A percentile compares a stretch with the other conserved stretches of the same genome.
phyloP scores from a whole-genome alignment of 805 yeast genomes.

The Gaillardinia entomophila region DNA sequence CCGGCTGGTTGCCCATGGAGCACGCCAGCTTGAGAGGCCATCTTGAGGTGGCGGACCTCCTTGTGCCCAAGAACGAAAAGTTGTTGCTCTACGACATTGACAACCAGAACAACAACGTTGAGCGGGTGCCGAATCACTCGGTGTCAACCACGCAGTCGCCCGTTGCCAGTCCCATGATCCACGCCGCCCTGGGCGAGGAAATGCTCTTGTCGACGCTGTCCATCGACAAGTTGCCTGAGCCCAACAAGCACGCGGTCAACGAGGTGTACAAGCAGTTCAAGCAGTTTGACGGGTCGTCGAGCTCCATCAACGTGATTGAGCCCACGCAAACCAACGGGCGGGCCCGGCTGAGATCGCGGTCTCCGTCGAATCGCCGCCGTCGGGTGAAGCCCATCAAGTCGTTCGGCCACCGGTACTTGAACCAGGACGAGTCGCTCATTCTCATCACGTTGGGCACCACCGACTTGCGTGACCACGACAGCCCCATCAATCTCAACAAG shows the following conservation, averaged over 20 bases:
- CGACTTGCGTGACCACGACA: constrained; percentile 54
- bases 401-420: constrained; percentile 76
- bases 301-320: constrained; percentile 10
- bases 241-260: constrained; percentile 22
- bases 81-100: constrained; percentile 31
- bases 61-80: constrained; percentile 43
- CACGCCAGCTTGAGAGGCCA: constrained; percentile 92
- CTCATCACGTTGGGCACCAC: constrained; percentile 83
- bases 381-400: constrained; percentile 60
- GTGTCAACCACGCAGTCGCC: not conserved
- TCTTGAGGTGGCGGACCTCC: constrained; percentile 56
- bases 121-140: constrained; percentile 10
- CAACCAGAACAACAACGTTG: constrained; percentile 28
- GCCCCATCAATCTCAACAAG: constrained; percentile 62
- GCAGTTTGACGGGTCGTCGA: constrained; percentile 15
- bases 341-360: constrained; percentile 11
- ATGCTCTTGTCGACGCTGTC: constrained; percentile 20
- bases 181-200: constrained; percentile 6
- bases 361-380: constrained; percentile 16
- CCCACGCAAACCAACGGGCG: not conserved
- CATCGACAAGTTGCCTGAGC: constrained; percentile 32
- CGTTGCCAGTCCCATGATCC: constrained; percentile 5
- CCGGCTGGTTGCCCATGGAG: constrained; percentile 98
- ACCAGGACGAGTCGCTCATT: constrained; percentile 60
- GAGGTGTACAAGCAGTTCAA: constrained; percentile 37